Base-by-base conservation (phyloP, 306 rosid species). In the Urtica urens region DNA sequence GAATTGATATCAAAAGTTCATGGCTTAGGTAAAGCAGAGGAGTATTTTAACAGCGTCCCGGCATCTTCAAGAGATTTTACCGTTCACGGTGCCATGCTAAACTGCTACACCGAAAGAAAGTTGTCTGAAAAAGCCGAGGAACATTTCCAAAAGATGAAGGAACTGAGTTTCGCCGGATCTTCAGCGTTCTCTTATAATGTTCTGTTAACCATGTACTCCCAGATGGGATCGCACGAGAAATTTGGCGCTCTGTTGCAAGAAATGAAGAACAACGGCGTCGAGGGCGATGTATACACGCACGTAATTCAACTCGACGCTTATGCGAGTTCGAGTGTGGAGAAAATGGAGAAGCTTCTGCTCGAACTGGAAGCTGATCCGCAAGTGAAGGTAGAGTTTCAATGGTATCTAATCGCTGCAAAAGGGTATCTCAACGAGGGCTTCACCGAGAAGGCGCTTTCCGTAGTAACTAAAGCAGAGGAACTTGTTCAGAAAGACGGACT, bases 11-110 rank as follows among this genome's bases (percentile, higher is more conserved):
- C 82, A 10, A 76, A 66, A 69, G 81, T 78, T 16, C 66, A 7
- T 44, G 82, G 87, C 52, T 52, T 69, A 49, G 78, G 73, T 41
- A 66, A 71, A 62, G 82, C 93, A n/a, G 75, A 85, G 64, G 64
- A 37, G 45, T 81, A 63, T 54, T 75, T 75, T 26, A 38, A 47
- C 46, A 57, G 63, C 58, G 43, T 81, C 20, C 68, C 60, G 2
- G 66, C 58, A 30, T 48, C 68, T 38, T 59, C 57, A 51, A 55
- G 67, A 61, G 74, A 24, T 31, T 58, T 58, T 26, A 63, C 62
- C 46, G 38, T 74, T 38, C 60, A 81, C 63, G 74, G 77, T 33
- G 76, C 93, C 50, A 68, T 85, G 64, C 61, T 76, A 52, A 59
- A 55, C 47, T 68, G 93, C 73, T 85, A 63, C 29, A 78, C 59